phyloP scores from a whole-genome alignment of 495 filamentous ascomycete species.

The Pseudomonodictys pantanalensis region DNA sequence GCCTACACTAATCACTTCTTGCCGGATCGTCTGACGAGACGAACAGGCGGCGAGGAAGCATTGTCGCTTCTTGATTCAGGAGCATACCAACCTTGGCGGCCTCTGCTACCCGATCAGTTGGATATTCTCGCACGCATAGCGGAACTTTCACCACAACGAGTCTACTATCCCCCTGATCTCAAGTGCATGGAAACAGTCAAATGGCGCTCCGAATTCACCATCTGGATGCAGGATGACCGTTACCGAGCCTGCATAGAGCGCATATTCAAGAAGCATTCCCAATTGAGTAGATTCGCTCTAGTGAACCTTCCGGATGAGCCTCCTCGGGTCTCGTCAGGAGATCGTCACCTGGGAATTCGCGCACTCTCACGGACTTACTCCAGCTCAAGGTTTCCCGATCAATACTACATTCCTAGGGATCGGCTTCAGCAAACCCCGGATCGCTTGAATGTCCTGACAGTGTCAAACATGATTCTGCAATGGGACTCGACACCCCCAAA shows the following conservation, averaged over 20 bases:
- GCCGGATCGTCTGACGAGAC: conserved; percentile 37
- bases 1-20: conserved; percentile 36
- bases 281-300: conserved; percentile 37
- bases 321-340: background rate
- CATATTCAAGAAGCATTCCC: conserved; percentile 45
- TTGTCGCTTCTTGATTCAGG: conserved; percentile 29
- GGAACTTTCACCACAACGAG: conserved; percentile 26
- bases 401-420: conserved; percentile 31
- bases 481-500: conserved; percentile 34
- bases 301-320: background rate
- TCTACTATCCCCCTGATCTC: conserved; percentile 35
- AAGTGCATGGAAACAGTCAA: conserved; percentile 32
- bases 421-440: background rate
- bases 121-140: conserved; percentile 22
- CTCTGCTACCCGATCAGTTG: background rate
- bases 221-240: conserved; percentile 55
- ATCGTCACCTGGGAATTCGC: conserved; percentile 2
- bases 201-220: conserved; percentile 42
- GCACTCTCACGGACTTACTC: background rate
- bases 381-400: background rate
- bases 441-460: conserved; percentile 38
- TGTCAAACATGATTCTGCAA: conserved; percentile 34
- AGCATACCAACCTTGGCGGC: conserved; percentile 30
- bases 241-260: conserved; percentile 43
- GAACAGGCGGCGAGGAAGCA: conserved; percentile 38